Evolutionary conservation across 2,329 filamentous ascomycete genomes (phyloP), one percentile per base, ranked within the genome.

Genomic region (Penicillium sp.): DNA sequence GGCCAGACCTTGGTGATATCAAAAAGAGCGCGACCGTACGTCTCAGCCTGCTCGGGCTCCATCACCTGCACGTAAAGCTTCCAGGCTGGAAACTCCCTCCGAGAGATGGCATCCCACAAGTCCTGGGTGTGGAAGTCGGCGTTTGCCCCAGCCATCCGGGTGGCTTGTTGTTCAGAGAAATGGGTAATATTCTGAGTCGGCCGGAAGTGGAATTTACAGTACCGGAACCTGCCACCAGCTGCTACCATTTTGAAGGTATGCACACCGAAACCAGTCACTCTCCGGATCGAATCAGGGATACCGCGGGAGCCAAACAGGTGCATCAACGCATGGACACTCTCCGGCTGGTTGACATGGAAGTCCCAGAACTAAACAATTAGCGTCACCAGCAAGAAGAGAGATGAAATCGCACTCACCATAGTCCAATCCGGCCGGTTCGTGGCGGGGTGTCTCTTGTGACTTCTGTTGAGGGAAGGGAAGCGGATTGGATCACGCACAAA

Each of bases 1-100:
- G 90, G 89, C 89, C 90, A 93, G 13, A 93, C 74, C 75, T 93
- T 93, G 52, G 90, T 95, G 3, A 90, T 86, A 64, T 95, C 90
- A 5, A 95, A 83, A 41, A 93, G 88, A 67, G 93, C 90, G 62
- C 92, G 92, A 7, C 91, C 89, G 58, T 92, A 95, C 11, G 88
- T 84, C 60, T 93, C 80, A 69, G 91, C 86, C 39, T 86, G 80
- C 4, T 79, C 79, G 60, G 92, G 89, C 0, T 86, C 82, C 43
- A 93, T 83, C 6, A 86, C 80, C 68, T 93, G 90, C 14, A 95
- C 88, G 47, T 88, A 89, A 57, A 93, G 89, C 65, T 88, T 86
- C 89, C 89, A 93, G 65, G 85, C 87, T 10, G 90, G 89, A 63
- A 81, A 91, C 0, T 80, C 79, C 4, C 87, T 87, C 22, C 78